phyloP scores from a whole-genome alignment of 2,329 filamentous ascomycete genomes.

The Fusarium cicatricum region DNA sequence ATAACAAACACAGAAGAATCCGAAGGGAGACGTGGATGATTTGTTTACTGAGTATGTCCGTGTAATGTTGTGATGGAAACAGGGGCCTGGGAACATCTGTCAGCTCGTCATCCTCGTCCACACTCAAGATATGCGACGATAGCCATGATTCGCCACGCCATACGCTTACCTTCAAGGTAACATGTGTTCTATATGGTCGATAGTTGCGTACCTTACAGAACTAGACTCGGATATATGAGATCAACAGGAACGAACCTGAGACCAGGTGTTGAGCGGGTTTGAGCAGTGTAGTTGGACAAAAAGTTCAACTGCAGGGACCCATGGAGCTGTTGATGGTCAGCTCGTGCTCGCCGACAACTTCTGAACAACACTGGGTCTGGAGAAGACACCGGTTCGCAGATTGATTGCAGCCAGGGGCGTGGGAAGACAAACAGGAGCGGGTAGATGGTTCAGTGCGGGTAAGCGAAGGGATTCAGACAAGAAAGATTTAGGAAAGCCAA shows the following conservation, averaged over 20 bases:
- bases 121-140: background rate
- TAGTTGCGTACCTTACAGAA: conserved; percentile 28
- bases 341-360: conserved; percentile 10
- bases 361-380: conserved; percentile 17
- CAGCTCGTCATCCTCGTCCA: conserved; percentile 14
- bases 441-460: conserved; percentile 35
- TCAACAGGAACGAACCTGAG: conserved; percentile 28
- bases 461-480: conserved; percentile 36
- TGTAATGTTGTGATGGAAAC: conserved; percentile 7
- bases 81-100: conserved; percentile 20
- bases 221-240: conserved; percentile 17
- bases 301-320: conserved; percentile 31
- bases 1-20: conserved; percentile 37
- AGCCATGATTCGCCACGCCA: conserved; percentile 16
- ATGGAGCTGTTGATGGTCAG: conserved; percentile 37
- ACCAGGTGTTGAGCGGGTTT: conserved; percentile 27
- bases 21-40: conserved; percentile 17
- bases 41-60: conserved; percentile 33
- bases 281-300: conserved; percentile 19
- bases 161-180: conserved; percentile 10
- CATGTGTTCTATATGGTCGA: background rate
- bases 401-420: conserved; percentile 16
- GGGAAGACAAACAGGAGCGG: conserved; percentile 35
- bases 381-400: conserved; percentile 15
- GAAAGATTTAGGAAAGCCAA: conserved; percentile 42